Base-by-base conservation (phyloP, 83 land plant genomes). In the Picea abies region DNA sequence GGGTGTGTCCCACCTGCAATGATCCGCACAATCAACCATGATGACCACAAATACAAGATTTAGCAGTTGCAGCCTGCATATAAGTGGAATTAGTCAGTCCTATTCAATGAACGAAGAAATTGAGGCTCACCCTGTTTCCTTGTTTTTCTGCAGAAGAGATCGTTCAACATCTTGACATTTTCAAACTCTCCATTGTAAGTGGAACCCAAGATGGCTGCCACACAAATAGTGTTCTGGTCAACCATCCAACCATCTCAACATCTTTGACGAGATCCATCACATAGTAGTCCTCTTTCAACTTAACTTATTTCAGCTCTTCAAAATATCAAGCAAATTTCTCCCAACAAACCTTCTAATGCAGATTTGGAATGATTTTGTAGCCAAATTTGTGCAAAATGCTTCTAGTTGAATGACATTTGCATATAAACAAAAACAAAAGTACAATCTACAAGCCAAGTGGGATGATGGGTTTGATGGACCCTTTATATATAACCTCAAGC, bases 201-300 rank as follows among this genome's bases (percentile, higher is more conserved):
- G 29, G 29, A 29, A 29, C 29, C 29, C 29, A 29, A 29, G 29
- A 29, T 29, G 29, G 90, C 92, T 14, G 90, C 92, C 29, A 91
- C 90, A 72, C 93, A 91, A 32, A 91, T 91, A 14, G 93, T 91
- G 80, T 91, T 91, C 81, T 91, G 90, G 47, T 91, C n/a, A n/a
- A n/a, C n/a, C n/a, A n/a, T n/a, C n/a, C 91, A 5, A 89, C 89
- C 80, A 91, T 41, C 60, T 85, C 92, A 58, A 91, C 90, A 8
- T 92, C 93, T 78, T 91, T 87, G 0, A 63, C 86, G 49, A 92
- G 93, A 37, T 91, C 88, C 93, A 91, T 91, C 11, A 91, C 88
- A 58, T 91, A 89, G 79, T 79, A 89, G 16, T 81, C 92, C 47
- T 91, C 85, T 5, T 71, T 79, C 82, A 91, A 84, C 79, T 89